Evolutionary conservation across 495 filamentous ascomycete species (phyloP).

Genomic region (Podospora appendiculata): DNA sequence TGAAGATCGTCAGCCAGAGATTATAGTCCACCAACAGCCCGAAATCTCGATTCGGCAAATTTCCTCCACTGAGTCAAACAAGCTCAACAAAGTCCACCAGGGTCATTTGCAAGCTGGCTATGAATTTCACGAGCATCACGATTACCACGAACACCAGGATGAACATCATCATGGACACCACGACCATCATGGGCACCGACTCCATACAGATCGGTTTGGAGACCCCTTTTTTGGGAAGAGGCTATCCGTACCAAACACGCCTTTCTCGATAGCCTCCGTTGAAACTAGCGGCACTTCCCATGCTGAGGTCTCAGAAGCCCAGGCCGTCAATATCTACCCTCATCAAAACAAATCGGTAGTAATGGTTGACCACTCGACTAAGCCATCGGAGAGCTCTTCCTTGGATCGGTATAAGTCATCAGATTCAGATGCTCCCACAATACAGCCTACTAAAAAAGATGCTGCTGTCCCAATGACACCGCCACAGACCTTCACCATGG

Average conservation of each 20-base stretch:
- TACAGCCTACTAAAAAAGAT: constrained; percentile 31
- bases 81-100: not conserved
- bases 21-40: not conserved
- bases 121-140: constrained; percentile 3
- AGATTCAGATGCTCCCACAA: constrained; percentile 16
- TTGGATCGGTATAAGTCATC: constrained; percentile 9
- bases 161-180: not conserved
- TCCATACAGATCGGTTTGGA: constrained; percentile 39
- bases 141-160: constrained; percentile 10
- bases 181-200: constrained; percentile 13
- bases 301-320: constrained; percentile 66
- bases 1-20: too few species aligned
- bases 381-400: constrained; percentile 28
- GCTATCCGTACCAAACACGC: constrained; percentile 45
- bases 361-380: constrained; percentile 62
- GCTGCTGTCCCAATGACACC: constrained; percentile 35
- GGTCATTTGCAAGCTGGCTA: not conserved
- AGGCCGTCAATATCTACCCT: constrained; percentile 72
- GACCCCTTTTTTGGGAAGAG: constrained; percentile 49
- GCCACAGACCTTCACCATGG: constrained; percentile 39
- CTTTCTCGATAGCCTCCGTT: constrained; percentile 52
- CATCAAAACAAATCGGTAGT: constrained; percentile 81
- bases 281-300: constrained; percentile 45
- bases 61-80: constrained; percentile 26
- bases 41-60: constrained; percentile 14